Evolutionary conservation across 2,329 filamentous ascomycete species (phyloP).

Genomic region (Cercospora brassicicola): DNA sequence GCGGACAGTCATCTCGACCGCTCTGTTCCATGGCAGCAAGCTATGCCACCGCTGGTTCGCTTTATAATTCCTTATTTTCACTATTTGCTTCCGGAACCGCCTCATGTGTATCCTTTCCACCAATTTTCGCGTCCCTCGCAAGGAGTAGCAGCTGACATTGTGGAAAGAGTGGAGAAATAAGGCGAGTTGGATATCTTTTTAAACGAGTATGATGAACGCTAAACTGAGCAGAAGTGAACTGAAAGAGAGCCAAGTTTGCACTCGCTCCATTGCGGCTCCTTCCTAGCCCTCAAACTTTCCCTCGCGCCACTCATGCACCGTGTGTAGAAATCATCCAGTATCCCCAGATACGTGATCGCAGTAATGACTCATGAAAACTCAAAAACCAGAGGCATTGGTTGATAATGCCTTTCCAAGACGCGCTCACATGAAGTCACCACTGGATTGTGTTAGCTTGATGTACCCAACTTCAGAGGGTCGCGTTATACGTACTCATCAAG

Average conservation of each 20-base stretch:
- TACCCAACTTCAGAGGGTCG: no score
- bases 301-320: neutral
- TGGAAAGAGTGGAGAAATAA: neutral
- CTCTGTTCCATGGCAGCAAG: neutral
- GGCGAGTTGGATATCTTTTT: neutral
- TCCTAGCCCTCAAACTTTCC: neutral
- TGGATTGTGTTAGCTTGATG: constrained; percentile 7
- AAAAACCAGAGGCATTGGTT: neutral
- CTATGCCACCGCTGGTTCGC: neutral
- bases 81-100: neutral
- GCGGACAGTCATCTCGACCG: neutral
- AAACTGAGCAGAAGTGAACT: constrained; percentile 8
- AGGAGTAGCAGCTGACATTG: neutral
- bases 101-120: neutral
- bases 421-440: constrained; percentile 20
- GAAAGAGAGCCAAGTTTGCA: constrained; percentile 5
- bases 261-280: constrained; percentile 4
- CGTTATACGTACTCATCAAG: constrained; percentile 74
- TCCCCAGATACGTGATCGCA: neutral
- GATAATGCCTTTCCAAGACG: neutral
- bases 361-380: neutral
- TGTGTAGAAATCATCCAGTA: neutral
- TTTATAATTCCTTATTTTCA: neutral
- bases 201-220: constrained; percentile 10
- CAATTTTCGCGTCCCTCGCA: neutral